A percentile compares a stretch with the other conserved stretches of the same genome.
Conservation (phyloP, 192 early-diverging fungal genomes). For the Lobulomyces angularis region DNA sequence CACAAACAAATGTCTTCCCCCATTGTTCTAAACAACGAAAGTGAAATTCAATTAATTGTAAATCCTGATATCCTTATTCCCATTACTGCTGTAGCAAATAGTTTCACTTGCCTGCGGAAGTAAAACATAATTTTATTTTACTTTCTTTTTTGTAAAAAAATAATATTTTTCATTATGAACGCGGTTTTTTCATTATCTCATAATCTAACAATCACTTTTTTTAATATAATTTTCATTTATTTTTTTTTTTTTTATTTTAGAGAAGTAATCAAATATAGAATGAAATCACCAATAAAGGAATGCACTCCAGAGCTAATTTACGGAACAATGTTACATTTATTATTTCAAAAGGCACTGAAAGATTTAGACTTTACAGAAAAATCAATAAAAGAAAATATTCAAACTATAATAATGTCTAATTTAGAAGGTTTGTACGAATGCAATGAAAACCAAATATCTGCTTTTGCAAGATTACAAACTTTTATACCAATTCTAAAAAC, state of each 20-base stretch:
- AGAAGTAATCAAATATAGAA: too few species aligned
- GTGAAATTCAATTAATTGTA: too few species aligned
- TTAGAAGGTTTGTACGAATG: constrained; percentile 63
- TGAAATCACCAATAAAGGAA: constrained; percentile 25
- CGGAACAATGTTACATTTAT: constrained; percentile 71
- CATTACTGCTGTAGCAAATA: constrained; percentile 61
- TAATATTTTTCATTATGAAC: too few species aligned
- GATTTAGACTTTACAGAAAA: constrained; percentile 44
- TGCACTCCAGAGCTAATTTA: constrained; percentile 48
- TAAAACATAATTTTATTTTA: constrained; percentile 42
- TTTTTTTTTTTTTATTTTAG: too few species aligned
- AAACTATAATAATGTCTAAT: constrained; percentile 32
- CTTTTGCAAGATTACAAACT: constrained; percentile 26
- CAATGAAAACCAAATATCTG: constrained; percentile 43
- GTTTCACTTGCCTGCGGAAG: constrained; percentile 62
- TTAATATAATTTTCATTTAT: too few species aligned
- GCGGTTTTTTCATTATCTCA: too few species aligned
- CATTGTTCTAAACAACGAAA: too few species aligned
- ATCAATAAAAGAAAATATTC: constrained; percentile 30
- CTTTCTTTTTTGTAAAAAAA: too few species aligned
- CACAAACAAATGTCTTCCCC: too few species aligned
- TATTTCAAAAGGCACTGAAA: constrained; percentile 58
- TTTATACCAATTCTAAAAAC: too few species aligned
- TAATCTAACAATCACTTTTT: too few species aligned
- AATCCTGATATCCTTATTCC: constrained; percentile 75